phyloP scores from a whole-genome alignment of 371 early-diverging fungal genomes.

The Parasitella parasitica region DNA sequence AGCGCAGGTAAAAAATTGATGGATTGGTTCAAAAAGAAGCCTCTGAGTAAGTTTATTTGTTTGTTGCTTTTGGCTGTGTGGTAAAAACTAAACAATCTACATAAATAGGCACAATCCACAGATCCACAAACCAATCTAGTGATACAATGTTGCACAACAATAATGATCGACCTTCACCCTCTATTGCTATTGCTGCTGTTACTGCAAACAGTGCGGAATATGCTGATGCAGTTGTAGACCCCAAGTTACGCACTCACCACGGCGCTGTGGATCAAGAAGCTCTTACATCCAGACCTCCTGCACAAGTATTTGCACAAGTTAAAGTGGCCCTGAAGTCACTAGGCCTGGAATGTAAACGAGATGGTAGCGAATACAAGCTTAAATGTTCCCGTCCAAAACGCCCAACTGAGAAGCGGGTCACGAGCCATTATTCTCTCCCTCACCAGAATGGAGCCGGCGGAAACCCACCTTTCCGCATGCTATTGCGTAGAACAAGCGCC shows the following conservation, averaged over 20 bases:
- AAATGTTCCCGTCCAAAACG: conserved; percentile 64
- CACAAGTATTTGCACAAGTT: conserved; percentile 68
- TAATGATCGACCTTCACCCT: conserved; percentile 6
- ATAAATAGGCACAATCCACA: conserved; percentile 13
- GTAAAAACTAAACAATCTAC: neutral
- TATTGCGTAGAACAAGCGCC: conserved; percentile 38
- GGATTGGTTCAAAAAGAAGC: conserved; percentile 72
- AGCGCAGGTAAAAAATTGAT: conserved; percentile 68
- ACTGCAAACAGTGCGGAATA: too few species aligned
- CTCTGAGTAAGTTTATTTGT: conserved; percentile 45
- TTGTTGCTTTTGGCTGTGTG: neutral
- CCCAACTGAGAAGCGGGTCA: neutral
- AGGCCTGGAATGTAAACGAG: conserved; percentile 73
- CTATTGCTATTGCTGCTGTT: neutral
- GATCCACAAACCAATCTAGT: conserved; percentile 6
- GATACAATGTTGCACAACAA: conserved; percentile 2
- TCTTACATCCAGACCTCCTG: conserved; percentile 71
- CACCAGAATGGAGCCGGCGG: neutral
- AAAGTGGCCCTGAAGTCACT: conserved; percentile 61
- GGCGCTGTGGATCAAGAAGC: conserved; percentile 81
- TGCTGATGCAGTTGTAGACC: conserved; percentile 14
- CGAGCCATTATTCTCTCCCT: neutral
- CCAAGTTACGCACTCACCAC: conserved; percentile 72
- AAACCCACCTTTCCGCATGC: conserved; percentile 26
- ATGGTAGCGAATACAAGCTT: conserved; percentile 69